Evolutionary conservation across 169 alveolate species (phyloP).

Genomic region (Toxoplasma gondii): DNA sequence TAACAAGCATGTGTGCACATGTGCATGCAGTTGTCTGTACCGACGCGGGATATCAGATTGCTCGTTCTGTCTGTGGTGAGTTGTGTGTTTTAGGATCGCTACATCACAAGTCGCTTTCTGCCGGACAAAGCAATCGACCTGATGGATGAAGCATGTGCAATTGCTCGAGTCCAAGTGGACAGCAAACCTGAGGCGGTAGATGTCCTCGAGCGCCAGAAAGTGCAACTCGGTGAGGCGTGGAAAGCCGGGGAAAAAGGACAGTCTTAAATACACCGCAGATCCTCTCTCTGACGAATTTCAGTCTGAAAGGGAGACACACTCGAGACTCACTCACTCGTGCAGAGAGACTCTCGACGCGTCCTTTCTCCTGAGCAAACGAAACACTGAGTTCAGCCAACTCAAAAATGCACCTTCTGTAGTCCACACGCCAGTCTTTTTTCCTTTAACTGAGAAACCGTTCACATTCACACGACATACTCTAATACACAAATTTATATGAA

Average conservation of each 20-base stretch:
- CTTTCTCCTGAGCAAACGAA: too few relatives aligned
- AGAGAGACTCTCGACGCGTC: too few relatives aligned
- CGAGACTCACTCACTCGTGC: not conserved
- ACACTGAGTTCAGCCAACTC: too few relatives aligned
- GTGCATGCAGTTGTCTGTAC: not conserved
- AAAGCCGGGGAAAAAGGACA: too few relatives aligned
- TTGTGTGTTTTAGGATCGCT: conserved; percentile 15
- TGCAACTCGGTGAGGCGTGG: conserved; percentile 76
- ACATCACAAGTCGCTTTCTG: conserved; percentile 71
- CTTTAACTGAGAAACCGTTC: too few relatives aligned
- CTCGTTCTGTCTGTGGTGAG: not conserved
- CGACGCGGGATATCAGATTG: not conserved
- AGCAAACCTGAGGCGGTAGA: conserved; percentile 87
- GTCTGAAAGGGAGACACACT: not conserved
- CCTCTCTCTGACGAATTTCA: too few relatives aligned
- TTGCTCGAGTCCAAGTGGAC: conserved; percentile 81
- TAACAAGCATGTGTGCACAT: not conserved
- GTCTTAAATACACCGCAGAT: too few relatives aligned
- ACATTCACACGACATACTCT: too few relatives aligned
- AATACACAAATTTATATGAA: too few relatives aligned
- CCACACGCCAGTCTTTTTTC: too few relatives aligned
- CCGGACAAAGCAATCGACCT: conserved; percentile 90
- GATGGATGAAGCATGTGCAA: conserved; percentile 89
- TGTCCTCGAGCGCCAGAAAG: conserved; percentile 80
- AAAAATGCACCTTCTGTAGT: too few relatives aligned